phyloP scores from a whole-genome alignment of 2,329 filamentous ascomycete genomes.

The Cytospora paraplurivora region DNA sequence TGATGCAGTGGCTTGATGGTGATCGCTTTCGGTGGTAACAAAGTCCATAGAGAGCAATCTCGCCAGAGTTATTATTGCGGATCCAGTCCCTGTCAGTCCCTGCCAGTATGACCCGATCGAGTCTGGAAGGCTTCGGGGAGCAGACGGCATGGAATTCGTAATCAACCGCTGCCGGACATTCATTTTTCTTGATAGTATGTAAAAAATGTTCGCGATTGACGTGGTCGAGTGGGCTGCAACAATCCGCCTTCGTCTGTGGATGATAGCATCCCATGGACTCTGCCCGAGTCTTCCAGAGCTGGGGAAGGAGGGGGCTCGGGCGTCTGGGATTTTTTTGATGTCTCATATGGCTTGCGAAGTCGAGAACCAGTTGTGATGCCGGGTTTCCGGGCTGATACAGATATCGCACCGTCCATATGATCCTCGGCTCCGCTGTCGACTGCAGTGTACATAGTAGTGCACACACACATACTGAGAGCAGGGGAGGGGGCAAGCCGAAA shows the following conservation, averaged over 20 bases:
- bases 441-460: neutral
- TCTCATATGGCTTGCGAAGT: too few relatives aligned
- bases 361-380: too few relatives aligned
- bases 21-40: constrained; percentile 1
- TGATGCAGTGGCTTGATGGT: constrained; percentile 7
- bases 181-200: neutral
- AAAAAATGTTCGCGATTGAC: neutral
- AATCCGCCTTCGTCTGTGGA: neutral
- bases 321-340: too few relatives aligned
- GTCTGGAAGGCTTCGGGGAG: constrained; percentile 8
- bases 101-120: constrained; percentile 13
- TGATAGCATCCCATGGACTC: neutral
- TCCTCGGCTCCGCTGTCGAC: too few relatives aligned
- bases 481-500: constrained; percentile 12
- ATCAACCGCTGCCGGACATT: constrained; percentile 20
- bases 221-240: constrained; percentile 6
- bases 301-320: neutral
- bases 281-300: neutral
- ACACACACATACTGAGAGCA: neutral
- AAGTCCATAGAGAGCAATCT: constrained; percentile 25
- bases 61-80: constrained; percentile 28
- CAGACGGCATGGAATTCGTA: constrained; percentile 21
- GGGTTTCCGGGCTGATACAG: too few relatives aligned
- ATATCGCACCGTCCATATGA: too few relatives aligned
- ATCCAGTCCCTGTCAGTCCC: constrained; percentile 16